A percentile compares a stretch with the other conserved stretches of the same genome.
Evolutionary conservation across 208 protist species (phyloP).

Genomic region (Leishmania martiniquensis): DNA sequence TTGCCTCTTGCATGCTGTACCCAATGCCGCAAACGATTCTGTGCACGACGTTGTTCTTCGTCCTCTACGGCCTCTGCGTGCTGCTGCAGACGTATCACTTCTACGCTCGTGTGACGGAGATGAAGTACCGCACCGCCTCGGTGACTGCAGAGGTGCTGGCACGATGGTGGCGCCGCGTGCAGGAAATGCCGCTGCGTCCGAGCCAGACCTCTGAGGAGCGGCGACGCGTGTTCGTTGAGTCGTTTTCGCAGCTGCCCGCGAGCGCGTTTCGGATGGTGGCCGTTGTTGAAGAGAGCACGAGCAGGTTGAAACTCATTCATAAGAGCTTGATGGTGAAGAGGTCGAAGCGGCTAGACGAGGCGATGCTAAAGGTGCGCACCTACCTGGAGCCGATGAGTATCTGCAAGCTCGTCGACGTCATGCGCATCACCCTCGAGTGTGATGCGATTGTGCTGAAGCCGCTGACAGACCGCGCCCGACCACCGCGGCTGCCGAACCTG

Average conservation of each 20-base stretch:
- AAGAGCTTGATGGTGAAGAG: slow-evolving; percentile 77
- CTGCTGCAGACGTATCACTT: slow-evolving; percentile 73
- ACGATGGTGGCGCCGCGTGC: slow-evolving; percentile 65
- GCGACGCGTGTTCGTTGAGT: slow-evolving; percentile 61
- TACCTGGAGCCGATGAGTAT: slow-evolving; percentile 77
- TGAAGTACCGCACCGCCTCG: slow-evolving; percentile 60
- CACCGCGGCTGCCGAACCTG: slow-evolving; percentile 79
- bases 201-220: slow-evolving; percentile 66
- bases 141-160: slow-evolving; percentile 65
- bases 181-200: slow-evolving; percentile 39
- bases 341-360: slow-evolving; percentile 70
- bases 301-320: slow-evolving; percentile 73
- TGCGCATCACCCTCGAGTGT: slow-evolving; percentile 71
- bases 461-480: slow-evolving; percentile 59
- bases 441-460: slow-evolving; percentile 80
- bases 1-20: slow-evolving; percentile 62
- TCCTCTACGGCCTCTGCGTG: slow-evolving; percentile 65
- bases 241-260: slow-evolving; percentile 61
- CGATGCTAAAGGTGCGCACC: slow-evolving; percentile 49
- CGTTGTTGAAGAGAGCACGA: slow-evolving; percentile 63
- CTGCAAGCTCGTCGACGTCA: slow-evolving; percentile 86
- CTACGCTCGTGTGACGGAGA: slow-evolving; percentile 80
- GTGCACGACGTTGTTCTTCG: slow-evolving; percentile 63
- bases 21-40: slow-evolving; percentile 50
- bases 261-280: slow-evolving; percentile 82